These are phyloP conservation scores for Xerocomus amazonicus DNA, from an alignment of 1,284 basidiomycete species.

Conservation along the genomic window DNA sequence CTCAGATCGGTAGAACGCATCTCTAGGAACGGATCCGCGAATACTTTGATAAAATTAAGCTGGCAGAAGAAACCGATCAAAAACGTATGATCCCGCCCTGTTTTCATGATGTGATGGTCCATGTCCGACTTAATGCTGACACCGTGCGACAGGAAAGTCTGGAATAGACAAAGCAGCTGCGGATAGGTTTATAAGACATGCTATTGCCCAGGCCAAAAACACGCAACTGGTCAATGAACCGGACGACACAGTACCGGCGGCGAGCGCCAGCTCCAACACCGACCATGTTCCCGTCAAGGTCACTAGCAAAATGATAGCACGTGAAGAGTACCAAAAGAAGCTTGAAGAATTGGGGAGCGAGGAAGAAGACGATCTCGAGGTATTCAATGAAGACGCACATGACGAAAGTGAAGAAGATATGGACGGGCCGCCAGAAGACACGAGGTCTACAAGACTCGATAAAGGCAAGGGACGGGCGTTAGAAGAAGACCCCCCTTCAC, in stretches of 20 bases:
- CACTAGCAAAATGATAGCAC: constrained; percentile 66
- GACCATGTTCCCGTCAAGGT: constrained; percentile 49
- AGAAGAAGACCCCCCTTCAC: constrained; percentile 24
- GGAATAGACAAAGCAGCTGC: constrained; percentile 73
- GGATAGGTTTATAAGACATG: constrained; percentile 75
- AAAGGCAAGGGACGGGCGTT: constrained; percentile 44
- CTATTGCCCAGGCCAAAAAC: constrained; percentile 62
- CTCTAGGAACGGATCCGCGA: constrained; percentile 65
- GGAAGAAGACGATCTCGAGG: constrained; percentile 41
- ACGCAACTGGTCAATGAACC: constrained; percentile 32
- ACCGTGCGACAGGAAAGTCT: constrained; percentile 14
- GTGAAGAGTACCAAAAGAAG: constrained; percentile 57
- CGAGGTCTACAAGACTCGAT: constrained; percentile 18
- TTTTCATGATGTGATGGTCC: not conserved
- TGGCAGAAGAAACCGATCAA: constrained; percentile 59
- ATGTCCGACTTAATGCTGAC: not conserved
- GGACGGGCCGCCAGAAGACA: constrained; percentile 5
- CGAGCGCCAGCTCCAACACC: constrained; percentile 15
- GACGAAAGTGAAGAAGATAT: constrained; percentile 29
- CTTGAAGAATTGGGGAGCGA: constrained; percentile 45
- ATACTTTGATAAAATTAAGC: constrained; percentile 78
- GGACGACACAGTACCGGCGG: constrained; percentile 6
- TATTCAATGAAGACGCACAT: constrained; percentile 41
- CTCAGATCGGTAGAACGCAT: not conserved
- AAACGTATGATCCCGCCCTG: constrained; percentile 43